Evolutionary conservation across 805 yeast species (phyloP).

Genomic region (Wickerhamiella slavikovae): DNA sequence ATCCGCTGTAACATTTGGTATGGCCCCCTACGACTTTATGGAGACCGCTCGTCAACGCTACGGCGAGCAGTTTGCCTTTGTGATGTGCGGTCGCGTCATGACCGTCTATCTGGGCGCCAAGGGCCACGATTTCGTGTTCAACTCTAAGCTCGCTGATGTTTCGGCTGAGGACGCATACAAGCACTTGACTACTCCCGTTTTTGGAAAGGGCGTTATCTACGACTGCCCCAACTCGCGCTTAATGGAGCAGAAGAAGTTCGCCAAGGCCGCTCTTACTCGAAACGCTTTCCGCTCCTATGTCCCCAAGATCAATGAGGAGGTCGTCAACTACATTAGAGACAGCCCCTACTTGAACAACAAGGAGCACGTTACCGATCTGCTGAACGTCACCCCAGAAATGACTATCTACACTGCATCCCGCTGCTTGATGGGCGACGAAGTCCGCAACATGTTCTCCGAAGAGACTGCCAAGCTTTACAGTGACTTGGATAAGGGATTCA

Average conservation of each 20-base stretch:
- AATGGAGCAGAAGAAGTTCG: slow-evolving; percentile 97
- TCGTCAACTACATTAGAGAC: slow-evolving; percentile 29
- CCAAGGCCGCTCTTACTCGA: slow-evolving; percentile 68
- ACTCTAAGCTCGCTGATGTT: slow-evolving; percentile 73
- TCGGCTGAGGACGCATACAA: slow-evolving; percentile 92
- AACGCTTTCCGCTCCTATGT: slow-evolving; percentile 73
- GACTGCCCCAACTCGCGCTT: slow-evolving; percentile 86
- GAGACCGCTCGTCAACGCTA: slow-evolving; percentile 55
- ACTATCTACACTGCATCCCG: slow-evolving; percentile 93
- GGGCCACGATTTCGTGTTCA: slow-evolving; percentile 91
- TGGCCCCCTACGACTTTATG: slow-evolving; percentile 84
- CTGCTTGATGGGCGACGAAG: slow-evolving; percentile 75
- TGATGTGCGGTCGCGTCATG: slow-evolving; percentile 77
- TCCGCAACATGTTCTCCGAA: slow-evolving; percentile 63
- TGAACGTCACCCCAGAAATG: slow-evolving; percentile 80
- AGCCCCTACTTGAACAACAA: slow-evolving; percentile 17
- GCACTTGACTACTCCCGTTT: slow-evolving; percentile 97
- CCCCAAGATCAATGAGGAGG: slow-evolving; percentile 70
- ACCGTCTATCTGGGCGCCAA: slow-evolving; percentile 93
- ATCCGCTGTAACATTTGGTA: slow-evolving; percentile 72
- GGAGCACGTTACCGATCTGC: slow-evolving; percentile 24
- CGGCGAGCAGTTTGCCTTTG: slow-evolving; percentile 86
- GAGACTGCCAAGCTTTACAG: slow-evolving; percentile 69
- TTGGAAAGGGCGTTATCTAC: slow-evolving; percentile 92
- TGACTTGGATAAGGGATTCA: slow-evolving; percentile 92